These are phyloP conservation scores for Trichoderma sp. DNA, from an alignment of 2,329 filamentous ascomycete species.

Conservation along the genomic window DNA sequence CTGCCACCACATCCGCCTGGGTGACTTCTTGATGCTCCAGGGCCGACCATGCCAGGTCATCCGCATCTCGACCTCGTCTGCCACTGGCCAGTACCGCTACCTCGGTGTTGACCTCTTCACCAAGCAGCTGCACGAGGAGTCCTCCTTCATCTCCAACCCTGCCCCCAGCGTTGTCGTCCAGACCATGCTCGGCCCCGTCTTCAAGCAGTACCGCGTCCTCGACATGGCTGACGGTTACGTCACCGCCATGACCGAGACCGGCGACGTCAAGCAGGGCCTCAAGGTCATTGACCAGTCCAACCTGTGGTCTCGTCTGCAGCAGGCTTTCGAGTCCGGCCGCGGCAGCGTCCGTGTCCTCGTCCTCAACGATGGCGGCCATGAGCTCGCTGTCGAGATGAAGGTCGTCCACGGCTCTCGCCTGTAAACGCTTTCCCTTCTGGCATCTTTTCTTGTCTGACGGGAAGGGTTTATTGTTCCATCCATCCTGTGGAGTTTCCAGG, in stretches of 20 bases:
- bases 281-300: slow-evolving; percentile 93
- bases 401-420: slow-evolving; percentile 80
- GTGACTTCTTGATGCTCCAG: slow-evolving; percentile 98
- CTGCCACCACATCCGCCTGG: slow-evolving; percentile 99
- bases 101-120: slow-evolving; percentile 99
- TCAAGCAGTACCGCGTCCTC: slow-evolving; percentile 99
- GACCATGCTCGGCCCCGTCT: slow-evolving; percentile 98
- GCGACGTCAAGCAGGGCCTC: slow-evolving; percentile 95
- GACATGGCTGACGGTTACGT: slow-evolving; percentile 87
- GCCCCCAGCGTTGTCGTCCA: slow-evolving; percentile 95
- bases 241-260: slow-evolving; percentile 98
- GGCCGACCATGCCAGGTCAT: slow-evolving; percentile 99
- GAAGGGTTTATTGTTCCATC: slow-evolving; percentile 6
- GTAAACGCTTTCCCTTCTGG: slow-evolving; percentile 45
- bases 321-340: slow-evolving; percentile 87
- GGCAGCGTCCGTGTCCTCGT: slow-evolving; percentile 94
- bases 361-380: slow-evolving; percentile 87
- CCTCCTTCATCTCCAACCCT: slow-evolving; percentile 95
- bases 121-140: slow-evolving; percentile 99
- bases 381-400: slow-evolving; percentile 99
- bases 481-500: slow-evolving; percentile 24
- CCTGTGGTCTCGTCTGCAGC: slow-evolving; percentile 77
- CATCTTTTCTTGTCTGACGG: not conserved
- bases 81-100: slow-evolving; percentile 99
- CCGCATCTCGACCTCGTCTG: slow-evolving; percentile 95